These are phyloP conservation scores for Aspergillus amoenus DNA, from an alignment of 2,329 filamentous ascomycete species.

Conservation along the genomic window DNA sequence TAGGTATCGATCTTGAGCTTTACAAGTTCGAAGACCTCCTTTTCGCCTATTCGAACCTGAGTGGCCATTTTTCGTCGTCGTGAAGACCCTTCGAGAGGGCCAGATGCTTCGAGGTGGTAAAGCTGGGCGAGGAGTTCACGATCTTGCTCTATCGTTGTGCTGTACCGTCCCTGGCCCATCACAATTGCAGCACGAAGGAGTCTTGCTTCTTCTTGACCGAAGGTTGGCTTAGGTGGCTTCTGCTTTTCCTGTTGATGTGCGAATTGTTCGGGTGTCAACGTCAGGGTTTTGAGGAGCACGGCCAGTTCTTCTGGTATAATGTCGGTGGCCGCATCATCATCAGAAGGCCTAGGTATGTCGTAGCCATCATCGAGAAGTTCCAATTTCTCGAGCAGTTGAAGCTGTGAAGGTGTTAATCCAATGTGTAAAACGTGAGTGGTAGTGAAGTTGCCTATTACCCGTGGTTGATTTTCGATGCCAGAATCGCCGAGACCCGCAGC, in stretches of 20 bases:
- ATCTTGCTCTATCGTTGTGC: constrained; percentile 55
- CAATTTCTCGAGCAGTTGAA: constrained; percentile 61
- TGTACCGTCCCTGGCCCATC: constrained; percentile 48
- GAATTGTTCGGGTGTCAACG: constrained; percentile 33
- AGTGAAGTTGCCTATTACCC: constrained; percentile 22
- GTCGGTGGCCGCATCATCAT: constrained; percentile 30
- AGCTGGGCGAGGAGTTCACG: constrained; percentile 38
- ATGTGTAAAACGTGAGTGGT: background rate
- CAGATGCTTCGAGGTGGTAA: constrained; percentile 30
- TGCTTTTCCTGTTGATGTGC: constrained; percentile 33
- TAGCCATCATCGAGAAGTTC: constrained; percentile 72
- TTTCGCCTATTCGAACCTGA: constrained; percentile 70
- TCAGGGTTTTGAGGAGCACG: constrained; percentile 37
- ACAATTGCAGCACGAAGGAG: constrained; percentile 37
- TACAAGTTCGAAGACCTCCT: constrained; percentile 61
- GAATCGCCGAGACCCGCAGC: constrained; percentile 33
- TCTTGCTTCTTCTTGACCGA: constrained; percentile 28
- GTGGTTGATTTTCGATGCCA: constrained; percentile 31
- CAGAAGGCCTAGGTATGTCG: constrained; percentile 51
- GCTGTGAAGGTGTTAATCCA: constrained; percentile 15
- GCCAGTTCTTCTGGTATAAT: constrained; percentile 41
- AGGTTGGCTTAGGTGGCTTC: constrained; percentile 36
- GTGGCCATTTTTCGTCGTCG: constrained; percentile 59
- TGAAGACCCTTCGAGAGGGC: constrained; percentile 32
- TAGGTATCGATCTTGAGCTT: constrained; percentile 39